Percentiles rank a stretch among this genome's conserved stretches.
phyloP scores from a whole-genome alignment of 1,284 basidiomycete species.

The Leccinum proliferum region DNA sequence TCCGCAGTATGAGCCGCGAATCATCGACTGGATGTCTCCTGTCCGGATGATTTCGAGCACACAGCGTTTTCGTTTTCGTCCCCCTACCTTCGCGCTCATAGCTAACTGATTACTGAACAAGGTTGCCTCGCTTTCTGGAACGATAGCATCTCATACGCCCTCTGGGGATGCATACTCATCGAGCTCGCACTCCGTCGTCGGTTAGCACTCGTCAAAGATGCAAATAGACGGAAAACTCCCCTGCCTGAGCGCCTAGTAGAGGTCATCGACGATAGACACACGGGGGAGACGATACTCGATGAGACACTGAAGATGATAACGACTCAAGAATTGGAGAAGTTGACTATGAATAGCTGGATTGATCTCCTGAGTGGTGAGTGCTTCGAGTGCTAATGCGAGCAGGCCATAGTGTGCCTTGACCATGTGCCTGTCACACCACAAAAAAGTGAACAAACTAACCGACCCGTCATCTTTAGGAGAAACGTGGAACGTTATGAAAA shows the following conservation, averaged over 20 bases:
- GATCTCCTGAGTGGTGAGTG: conserved; percentile 81
- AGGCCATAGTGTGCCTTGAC: neutral
- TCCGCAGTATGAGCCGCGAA: conserved; percentile 20
- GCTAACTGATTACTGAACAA: conserved; percentile 37
- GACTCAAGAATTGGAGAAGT: conserved; percentile 62
- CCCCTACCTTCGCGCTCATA: conserved; percentile 22
- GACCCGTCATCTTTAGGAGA: conserved; percentile 56
- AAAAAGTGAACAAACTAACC: neutral
- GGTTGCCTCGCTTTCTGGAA: conserved; percentile 97
- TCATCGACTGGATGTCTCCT: neutral
- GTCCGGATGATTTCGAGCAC: conserved; percentile 6
- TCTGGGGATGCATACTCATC: conserved; percentile 92
- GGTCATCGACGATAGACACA: conserved; percentile 86
- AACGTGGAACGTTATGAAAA: conserved; percentile 99
- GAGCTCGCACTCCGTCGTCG: conserved; percentile 88
- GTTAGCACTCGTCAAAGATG: conserved; percentile 85
- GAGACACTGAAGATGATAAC: conserved; percentile 97
- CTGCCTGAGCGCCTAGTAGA: conserved; percentile 84
- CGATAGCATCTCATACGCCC: conserved; percentile 95
- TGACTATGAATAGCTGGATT: conserved; percentile 91
- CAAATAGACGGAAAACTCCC: conserved; percentile 70
- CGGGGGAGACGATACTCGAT: conserved; percentile 93
- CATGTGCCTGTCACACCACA: neutral
- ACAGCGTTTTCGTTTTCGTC: neutral
- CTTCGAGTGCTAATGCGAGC: neutral